Percentiles rank a stretch among this genome's conserved stretches.
Conservation (phyloP, 2,329 filamentous ascomycete genomes). For the Pseudocercospora musae region DNA sequence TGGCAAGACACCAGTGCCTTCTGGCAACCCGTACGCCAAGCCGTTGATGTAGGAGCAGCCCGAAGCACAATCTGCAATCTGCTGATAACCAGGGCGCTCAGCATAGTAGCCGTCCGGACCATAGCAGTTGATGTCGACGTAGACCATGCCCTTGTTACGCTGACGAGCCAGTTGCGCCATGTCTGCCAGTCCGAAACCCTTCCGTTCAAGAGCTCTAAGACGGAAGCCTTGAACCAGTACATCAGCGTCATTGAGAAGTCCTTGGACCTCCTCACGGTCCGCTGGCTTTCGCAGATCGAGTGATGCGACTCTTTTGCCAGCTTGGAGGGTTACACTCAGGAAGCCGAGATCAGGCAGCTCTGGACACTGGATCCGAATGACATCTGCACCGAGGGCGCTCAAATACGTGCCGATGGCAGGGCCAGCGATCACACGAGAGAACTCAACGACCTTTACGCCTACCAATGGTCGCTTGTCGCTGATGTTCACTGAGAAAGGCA, state of each 20-base stretch:
- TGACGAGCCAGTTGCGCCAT: slow-evolving; percentile 32
- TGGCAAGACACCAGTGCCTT: slow-evolving; percentile 25
- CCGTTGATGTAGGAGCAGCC: slow-evolving; percentile 20
- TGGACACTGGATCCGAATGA: slow-evolving; percentile 29
- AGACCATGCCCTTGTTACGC: slow-evolving; percentile 43
- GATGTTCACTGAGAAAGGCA: slow-evolving; percentile 11
- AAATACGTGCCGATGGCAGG: slow-evolving; percentile 31
- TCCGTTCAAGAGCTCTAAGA: slow-evolving; percentile 46
- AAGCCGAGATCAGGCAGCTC: slow-evolving; percentile 35
- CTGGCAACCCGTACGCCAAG: slow-evolving; percentile 17
- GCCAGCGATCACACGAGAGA: slow-evolving; percentile 31
- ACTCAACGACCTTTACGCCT: slow-evolving; percentile 37
- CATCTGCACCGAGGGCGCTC: slow-evolving; percentile 31
- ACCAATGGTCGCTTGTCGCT: slow-evolving; percentile 31
- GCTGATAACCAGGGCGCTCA: slow-evolving; percentile 51
- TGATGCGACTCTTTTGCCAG: slow-evolving; percentile 49
- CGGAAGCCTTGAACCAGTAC: slow-evolving; percentile 52
- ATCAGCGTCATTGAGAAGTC: slow-evolving; percentile 48
- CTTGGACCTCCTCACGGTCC: slow-evolving; percentile 40
- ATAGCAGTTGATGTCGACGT: slow-evolving; percentile 53
- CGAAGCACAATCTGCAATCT: slow-evolving; percentile 47
- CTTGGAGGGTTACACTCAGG: slow-evolving; percentile 42
- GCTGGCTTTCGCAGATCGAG: slow-evolving; percentile 43
- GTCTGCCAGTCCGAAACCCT: slow-evolving; percentile 33
- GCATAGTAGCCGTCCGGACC: slow-evolving; percentile 50